Evolutionary conservation across 2,329 filamentous ascomycete species (phyloP).

Genomic region (Sporothrix brasiliensis): DNA sequence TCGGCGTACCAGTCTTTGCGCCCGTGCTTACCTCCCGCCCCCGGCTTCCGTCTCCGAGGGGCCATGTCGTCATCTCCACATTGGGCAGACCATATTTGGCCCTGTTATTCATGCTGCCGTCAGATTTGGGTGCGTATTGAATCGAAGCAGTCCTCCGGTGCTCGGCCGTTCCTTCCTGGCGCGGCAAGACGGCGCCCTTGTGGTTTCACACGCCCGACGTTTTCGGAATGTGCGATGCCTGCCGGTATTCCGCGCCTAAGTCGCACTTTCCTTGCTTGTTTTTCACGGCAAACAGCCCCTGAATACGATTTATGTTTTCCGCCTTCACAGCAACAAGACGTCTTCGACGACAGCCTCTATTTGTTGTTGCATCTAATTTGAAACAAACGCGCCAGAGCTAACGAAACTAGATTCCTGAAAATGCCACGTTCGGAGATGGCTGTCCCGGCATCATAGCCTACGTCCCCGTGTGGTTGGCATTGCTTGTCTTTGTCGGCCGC

Average conservation of each 20-base stretch:
- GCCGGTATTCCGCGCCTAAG: background rate
- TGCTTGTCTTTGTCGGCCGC: constrained; percentile 41
- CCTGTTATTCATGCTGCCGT: constrained; percentile 43
- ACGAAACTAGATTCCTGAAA: constrained; percentile 39
- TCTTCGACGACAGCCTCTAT: background rate
- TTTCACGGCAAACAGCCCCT: background rate
- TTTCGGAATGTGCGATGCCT: constrained; percentile 24
- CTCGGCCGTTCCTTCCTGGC: background rate
- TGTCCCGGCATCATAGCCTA: constrained; percentile 43
- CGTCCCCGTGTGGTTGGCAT: constrained; percentile 41
- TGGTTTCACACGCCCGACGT: background rate
- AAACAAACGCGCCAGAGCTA: background rate
- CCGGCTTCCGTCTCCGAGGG: background rate
- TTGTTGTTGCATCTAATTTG: background rate
- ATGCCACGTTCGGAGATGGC: constrained; percentile 41
- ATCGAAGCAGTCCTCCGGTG: background rate
- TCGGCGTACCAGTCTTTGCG: background rate
- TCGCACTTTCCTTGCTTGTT: background rate
- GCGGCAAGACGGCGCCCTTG: background rate
- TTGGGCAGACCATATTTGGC: constrained; percentile 37
- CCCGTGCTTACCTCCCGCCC: background rate
- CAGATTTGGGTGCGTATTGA: constrained; percentile 41
- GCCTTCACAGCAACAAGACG: background rate
- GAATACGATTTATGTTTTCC: background rate
- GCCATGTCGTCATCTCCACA: constrained; percentile 31